phyloP scores from a whole-genome alignment of 495 filamentous ascomycete genomes.

The Aspergillus heteromorphus region DNA sequence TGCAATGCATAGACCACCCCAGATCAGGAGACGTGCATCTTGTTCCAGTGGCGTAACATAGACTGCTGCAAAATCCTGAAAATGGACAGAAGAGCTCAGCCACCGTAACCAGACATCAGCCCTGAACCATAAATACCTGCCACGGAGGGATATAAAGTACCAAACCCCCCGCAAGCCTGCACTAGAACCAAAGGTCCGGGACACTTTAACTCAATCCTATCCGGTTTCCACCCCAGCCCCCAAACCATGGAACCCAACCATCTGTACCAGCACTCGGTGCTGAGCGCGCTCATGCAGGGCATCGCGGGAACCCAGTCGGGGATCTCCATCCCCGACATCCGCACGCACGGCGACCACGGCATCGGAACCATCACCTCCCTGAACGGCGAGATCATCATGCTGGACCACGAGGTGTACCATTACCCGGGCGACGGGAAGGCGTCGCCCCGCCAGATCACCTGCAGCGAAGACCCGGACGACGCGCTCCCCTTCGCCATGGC shows the following conservation, averaged over 20 bases:
- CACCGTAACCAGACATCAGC: too few relatives aligned
- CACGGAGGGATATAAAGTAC: too few relatives aligned
- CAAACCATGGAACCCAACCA: slow-evolving; percentile 21
- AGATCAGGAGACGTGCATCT: too few relatives aligned
- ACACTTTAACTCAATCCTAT: neutral
- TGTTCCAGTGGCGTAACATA: too few relatives aligned
- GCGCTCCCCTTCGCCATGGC: slow-evolving; percentile 6
- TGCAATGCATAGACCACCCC: too few relatives aligned
- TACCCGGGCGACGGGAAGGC: neutral
- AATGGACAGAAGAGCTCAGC: too few relatives aligned
- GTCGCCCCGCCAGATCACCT: neutral
- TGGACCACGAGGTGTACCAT: slow-evolving; percentile 43
- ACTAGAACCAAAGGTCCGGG: neutral
- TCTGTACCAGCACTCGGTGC: slow-evolving; percentile 47
- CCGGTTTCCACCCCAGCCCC: neutral
- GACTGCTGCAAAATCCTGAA: too few relatives aligned
- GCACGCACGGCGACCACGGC: slow-evolving; percentile 43
- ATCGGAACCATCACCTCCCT: slow-evolving; percentile 47
- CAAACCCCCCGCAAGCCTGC: too few relatives aligned
- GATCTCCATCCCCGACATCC: slow-evolving; percentile 28
- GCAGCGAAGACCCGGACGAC: neutral
- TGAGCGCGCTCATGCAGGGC: slow-evolving; percentile 50
- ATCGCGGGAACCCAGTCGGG: slow-evolving; percentile 31
- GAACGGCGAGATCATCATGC: slow-evolving; percentile 48
- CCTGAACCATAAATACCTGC: too few relatives aligned